Conservation (phyloP, 352 stramenopile species). For the Globisporangium takayamanum region DNA sequence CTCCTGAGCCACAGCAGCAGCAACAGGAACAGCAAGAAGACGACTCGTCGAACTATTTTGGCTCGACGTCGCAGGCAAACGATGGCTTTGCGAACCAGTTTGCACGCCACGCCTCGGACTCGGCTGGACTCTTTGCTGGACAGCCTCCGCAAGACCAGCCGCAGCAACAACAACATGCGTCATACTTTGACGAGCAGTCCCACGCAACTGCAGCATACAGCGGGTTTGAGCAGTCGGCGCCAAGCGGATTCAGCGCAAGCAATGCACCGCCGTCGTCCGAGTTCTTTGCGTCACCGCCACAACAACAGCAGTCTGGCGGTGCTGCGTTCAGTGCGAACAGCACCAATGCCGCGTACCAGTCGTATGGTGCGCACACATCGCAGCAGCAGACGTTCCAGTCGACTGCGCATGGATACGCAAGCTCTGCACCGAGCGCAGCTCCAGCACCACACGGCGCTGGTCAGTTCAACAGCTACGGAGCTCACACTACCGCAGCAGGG, state of each 20-base stretch:
- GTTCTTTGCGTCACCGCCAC: constrained; percentile 32
- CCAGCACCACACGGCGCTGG: background rate
- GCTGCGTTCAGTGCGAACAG: background rate
- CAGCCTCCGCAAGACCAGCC: constrained; percentile 7
- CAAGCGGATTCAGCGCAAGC: constrained; percentile 6
- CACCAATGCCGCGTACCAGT: background rate
- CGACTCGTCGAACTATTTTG: constrained; percentile 11
- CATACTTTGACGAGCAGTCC: constrained; percentile 10
- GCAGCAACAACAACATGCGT: constrained; percentile 7
- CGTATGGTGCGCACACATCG: background rate
- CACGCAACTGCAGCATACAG: constrained; percentile 15
- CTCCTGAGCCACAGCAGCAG: background rate
- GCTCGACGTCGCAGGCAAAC: background rate
- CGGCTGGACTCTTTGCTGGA: constrained; percentile 6
- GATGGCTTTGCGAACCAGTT: constrained; percentile 11
- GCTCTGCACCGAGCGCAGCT: background rate
- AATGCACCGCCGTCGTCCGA: constrained; percentile 15
- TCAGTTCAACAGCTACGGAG: constrained; percentile 3
- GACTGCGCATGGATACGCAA: constrained; percentile 1
- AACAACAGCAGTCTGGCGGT: constrained; percentile 1
- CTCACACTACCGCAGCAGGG: background rate
- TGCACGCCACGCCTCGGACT: background rate
- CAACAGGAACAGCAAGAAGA: constrained; percentile 4
- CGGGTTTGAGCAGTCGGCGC: constrained; percentile 18
- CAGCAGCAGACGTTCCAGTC: constrained; percentile 11